Evolutionary conservation across 2,329 filamentous ascomycete species (phyloP).

Genomic region (Aspergillus sergii): DNA sequence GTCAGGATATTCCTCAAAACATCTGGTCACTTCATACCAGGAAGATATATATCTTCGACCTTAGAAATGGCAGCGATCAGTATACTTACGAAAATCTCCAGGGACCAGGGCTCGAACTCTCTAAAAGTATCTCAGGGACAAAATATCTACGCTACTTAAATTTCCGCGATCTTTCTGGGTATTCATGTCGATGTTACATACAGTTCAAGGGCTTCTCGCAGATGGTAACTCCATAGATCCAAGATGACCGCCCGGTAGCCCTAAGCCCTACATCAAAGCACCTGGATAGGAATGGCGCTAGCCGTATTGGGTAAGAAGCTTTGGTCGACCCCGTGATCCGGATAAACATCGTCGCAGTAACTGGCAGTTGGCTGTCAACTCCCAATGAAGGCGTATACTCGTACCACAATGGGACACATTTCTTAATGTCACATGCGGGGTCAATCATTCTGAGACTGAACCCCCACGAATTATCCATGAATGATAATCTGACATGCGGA

Average conservation of each 20-base stretch:
- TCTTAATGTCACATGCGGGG: not conserved
- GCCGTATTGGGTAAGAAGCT: not conserved
- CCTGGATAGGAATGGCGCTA: not conserved
- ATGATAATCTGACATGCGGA: not conserved
- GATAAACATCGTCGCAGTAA: not conserved
- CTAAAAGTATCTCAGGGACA: not conserved
- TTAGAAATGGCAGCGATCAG: too few species aligned
- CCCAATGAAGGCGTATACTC: not conserved
- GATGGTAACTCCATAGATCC: not conserved
- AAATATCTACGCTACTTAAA: not conserved
- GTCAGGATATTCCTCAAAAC: too few species aligned
- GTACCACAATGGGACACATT: not conserved
- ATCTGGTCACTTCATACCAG: fast-evolving
- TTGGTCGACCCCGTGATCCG: not conserved
- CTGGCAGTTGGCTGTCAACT: not conserved
- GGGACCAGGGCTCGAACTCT: not conserved
- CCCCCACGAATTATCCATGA: constrained; percentile 1
- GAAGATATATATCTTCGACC: too few species aligned
- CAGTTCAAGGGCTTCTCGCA: not conserved
- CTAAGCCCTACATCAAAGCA: not conserved
- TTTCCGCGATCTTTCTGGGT: not conserved
- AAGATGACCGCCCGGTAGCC: not conserved
- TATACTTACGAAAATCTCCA: not conserved
- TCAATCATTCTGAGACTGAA: not conserved
- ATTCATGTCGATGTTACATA: not conserved